Evolutionary conservation across 106 monocot species (phyloP), one percentile per base, ranked within the genome.

Genomic region (Phalaenopsis equestris): DNA sequence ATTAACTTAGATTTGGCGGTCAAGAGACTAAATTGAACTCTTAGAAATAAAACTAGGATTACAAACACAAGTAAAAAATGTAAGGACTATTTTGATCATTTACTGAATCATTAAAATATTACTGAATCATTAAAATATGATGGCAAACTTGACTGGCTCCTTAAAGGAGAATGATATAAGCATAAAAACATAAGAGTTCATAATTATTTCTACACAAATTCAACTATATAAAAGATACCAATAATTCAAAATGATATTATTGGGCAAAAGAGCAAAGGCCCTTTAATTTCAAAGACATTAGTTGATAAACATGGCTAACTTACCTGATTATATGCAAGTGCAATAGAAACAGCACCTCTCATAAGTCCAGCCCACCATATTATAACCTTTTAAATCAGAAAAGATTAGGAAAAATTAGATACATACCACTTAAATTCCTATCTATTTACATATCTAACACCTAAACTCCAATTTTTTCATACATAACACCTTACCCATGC

Each of bases 321-420:
- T 14, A 97, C 96, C 93, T 97, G 88, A 70, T 92, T 94, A 81
- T 97, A 97, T 75, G 96, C 96, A 85, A 94, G 94, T 81, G 96
- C 96, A 64, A 97, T 92, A 38, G 96, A 97, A 74, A 97, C 96
- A 77, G 96, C 92, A 73, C 97, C 97, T 78, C 97, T 87, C 92
- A 97, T 97, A 6, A 94, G 90, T 82, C 97, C 97, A 70, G 97
- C 90, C 97, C 97, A 97, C 97, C 97, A 97, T 85, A 97, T 92
- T 64, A 82, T 86, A 55, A 97, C 86, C 94, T 97, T 89, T 75
- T 38, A 42, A 77, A 73, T 70, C 43, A 45, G 3, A 45, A 45
- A 45, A 45, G 0, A 82, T 75, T 73, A 14, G 46, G 0, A 9
- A 30, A 8, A 42, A 41, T 64, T 30, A 30, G 30, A 30, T 30